These are phyloP conservation scores for Immersiella caudata DNA, from an alignment of 495 filamentous ascomycete genomes.

Conservation along the genomic window DNA sequence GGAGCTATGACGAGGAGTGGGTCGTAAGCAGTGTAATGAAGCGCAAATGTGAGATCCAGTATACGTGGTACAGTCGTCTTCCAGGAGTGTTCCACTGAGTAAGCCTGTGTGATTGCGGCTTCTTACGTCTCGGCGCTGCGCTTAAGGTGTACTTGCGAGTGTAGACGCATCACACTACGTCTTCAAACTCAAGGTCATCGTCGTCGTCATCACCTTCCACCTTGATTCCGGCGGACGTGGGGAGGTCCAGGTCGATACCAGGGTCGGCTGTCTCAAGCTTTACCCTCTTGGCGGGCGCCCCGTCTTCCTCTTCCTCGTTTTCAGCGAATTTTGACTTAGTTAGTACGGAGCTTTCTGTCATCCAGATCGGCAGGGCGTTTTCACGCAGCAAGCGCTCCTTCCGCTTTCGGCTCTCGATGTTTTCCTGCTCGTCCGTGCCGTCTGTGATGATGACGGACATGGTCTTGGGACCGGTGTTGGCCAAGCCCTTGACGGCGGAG, in stretches of 20 bases:
- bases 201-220: constrained; percentile 53
- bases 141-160: not conserved
- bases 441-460: constrained; percentile 80
- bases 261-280: constrained; percentile 55
- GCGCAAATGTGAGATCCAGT: not conserved
- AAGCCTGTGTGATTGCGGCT: not conserved
- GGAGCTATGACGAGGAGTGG: not conserved
- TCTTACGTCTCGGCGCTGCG: not conserved
- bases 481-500: constrained; percentile 69
- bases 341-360: constrained; percentile 80
- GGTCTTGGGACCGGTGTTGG: constrained; percentile 66
- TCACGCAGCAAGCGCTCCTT: constrained; percentile 77
- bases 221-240: constrained; percentile 48
- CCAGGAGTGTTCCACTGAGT: not conserved
- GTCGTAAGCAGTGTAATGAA: not conserved
- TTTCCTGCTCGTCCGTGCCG: constrained; percentile 72
- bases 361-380: constrained; percentile 88
- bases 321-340: constrained; percentile 29
- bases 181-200: constrained; percentile 68
- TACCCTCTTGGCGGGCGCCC: constrained; percentile 55
- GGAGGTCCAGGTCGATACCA: constrained; percentile 47
- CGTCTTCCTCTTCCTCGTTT: constrained; percentile 40
- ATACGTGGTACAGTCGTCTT: not conserved
- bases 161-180: constrained; percentile 47
- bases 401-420: constrained; percentile 68